Base-by-base conservation (phyloP, 2,329 filamentous ascomycete species). In the Colletotrichum tofieldiae region DNA sequence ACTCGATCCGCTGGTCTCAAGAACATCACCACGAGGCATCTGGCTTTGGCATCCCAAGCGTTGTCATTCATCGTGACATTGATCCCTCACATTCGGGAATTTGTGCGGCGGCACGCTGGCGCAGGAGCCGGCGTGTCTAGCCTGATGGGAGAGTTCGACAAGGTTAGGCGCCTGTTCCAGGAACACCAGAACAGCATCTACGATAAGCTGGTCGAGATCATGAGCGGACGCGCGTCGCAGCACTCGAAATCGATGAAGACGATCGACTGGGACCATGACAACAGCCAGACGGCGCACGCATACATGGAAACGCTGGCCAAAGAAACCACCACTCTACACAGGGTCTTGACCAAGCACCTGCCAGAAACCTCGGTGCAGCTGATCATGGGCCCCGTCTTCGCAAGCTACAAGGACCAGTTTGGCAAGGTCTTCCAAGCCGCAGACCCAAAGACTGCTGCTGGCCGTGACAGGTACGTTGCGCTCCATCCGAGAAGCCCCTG, bases 21-120 rank as follows among this genome's bases (percentile, higher is more conserved):
- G 81, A 98, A 98, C 78, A 99, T 99, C 80, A 98, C 94, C 0
- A 98, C 96, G 0, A 96, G 96, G 77, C 96, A 99, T 82, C 89
- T 99, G 1, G 95, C 96, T 0, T 90, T 98, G 23, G 95, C 96
- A 2, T 95, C 93, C 0, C 96, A 98, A 81, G 93, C 95, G 0
- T 84, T 98, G 26, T 93, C 93, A 55, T 98, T 99, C 80, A 91
- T 97, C 56, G 93, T 95, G 32, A 91, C 94, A 0, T 86, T 98
- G 1, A 92, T 98, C 5, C 96, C 96, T 0, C 95, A 98, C 79
- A 89, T 98, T 37, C 91, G 96, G 55, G 96, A 98, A 82, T 98
- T 97, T 76, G 91, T 97, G 29, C 92, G 96, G 14, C 91, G 96
- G 2, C 94, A 97, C 77, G 86, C 85, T 7, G 86, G 86, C 12